Conservation (phyloP, 352 stramenopile genomes). For the Pythium vanterpoolii region DNA sequence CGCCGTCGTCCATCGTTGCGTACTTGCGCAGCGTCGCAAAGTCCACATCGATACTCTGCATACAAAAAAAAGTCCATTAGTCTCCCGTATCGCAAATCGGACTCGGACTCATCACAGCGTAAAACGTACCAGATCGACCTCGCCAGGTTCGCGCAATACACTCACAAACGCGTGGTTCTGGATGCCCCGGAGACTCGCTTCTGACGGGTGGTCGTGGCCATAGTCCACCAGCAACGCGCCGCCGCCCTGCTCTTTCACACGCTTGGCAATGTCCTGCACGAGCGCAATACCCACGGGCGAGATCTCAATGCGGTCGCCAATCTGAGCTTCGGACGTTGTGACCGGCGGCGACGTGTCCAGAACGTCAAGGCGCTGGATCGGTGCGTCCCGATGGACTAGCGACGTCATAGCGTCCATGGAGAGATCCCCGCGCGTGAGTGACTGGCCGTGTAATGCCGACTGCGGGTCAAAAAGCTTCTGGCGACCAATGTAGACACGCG, state of each 20-base stretch:
- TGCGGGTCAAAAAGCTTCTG: slow-evolving; percentile 76
- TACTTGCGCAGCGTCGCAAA: slow-evolving; percentile 80
- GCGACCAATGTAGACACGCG: slow-evolving; percentile 84
- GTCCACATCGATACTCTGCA: slow-evolving; percentile 83
- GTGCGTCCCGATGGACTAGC: slow-evolving; percentile 22
- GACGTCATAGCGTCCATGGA: slow-evolving; percentile 8
- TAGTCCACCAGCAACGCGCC: slow-evolving; percentile 95
- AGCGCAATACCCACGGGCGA: slow-evolving; percentile 91
- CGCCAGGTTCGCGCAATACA: slow-evolving; percentile 87
- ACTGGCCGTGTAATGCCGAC: slow-evolving; percentile 23
- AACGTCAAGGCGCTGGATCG: slow-evolving; percentile 55
- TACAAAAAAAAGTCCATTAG: slow-evolving; percentile 2
- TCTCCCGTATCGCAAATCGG: not conserved
- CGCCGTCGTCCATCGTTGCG: slow-evolving; percentile 37
- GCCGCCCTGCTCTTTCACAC: slow-evolving; percentile 80
- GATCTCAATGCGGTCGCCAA: slow-evolving; percentile 92
- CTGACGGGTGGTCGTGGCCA: slow-evolving; percentile 87
- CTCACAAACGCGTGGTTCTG: slow-evolving; percentile 94
- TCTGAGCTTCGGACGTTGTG: slow-evolving; percentile 45
- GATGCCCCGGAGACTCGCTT: slow-evolving; percentile 92
- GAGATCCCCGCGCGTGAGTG: slow-evolving; percentile 12
- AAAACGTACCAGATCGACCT: slow-evolving; percentile 86
- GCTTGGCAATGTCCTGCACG: slow-evolving; percentile 89
- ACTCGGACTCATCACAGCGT: too few relatives aligned
- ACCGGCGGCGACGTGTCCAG: slow-evolving; percentile 40